Evolutionary conservation across 768 basidiomycete species (phyloP), one percentile per base, ranked within the genome.

Genomic region (Suillus subluteus): DNA sequence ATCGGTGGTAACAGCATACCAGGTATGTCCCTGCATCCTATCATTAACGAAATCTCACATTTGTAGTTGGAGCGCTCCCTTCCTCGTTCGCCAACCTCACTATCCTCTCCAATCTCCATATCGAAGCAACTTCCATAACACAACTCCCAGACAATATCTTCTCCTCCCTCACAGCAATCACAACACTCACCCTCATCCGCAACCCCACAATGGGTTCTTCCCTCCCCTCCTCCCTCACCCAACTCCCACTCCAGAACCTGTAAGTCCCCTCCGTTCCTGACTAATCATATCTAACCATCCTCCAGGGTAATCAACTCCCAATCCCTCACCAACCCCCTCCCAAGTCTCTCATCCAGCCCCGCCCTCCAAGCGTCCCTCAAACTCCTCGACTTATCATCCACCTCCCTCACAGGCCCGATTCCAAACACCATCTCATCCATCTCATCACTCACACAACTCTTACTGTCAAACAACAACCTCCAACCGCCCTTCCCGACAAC

Each of bases 1-100:
- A 67, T 81, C 21, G 84, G 85, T 9, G 80, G 83, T 50, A 76
- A 75, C 32, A 74, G 71, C 41, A 70, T 80, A 38, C 85, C 84
- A 62, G 80, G 84, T 83, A 70, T 62, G 79, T 68, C 26, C 43
- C 12, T 37, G 11, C 30, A 21, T 65, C n/a, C 54, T 37, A 26
- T 32, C 32, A 56, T 64, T n/a, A 32, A 37, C 40, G 6, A 30
- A 32, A 55, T 44, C 35, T 58, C 1, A 35, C 48, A 4, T n/a
- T 58, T 2, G 13, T 58, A 84, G 82, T 80, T 65, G 84, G 84
- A 23, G 66, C 76, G 15, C 73, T 86, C 11, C 82, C 84, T 2
- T 67, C 70, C 23, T 74, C 79, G 1, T 82, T 85, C 64, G 68
- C 69, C 4, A 76, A 78, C 21, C 70, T 83, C 66, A 78, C 79